Base-by-base conservation (phyloP, 129 eudicot genomes). In the Centaurea solstitialis region DNA sequence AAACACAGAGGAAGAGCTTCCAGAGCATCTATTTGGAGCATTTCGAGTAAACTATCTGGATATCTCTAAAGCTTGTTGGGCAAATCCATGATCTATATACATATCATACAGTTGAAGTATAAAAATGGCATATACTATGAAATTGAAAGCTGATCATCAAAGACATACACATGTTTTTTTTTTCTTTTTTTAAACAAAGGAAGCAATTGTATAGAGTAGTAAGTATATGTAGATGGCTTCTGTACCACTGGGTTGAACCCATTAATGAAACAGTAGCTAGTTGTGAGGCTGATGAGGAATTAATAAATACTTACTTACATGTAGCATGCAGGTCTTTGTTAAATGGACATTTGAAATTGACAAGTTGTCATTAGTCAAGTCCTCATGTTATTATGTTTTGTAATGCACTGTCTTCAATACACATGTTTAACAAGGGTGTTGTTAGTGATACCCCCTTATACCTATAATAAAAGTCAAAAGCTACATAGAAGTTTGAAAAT, bases 1-100 rank as follows among this genome's bases (percentile, higher is more conserved):
- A 65, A 86, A 85, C 83, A 88, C 92, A 18, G 87, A 57, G 33
- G 94, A 92, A 13, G 97, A 92, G 83, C 92, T 92, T 62, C 94
- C 97, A 4, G 97, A 92, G 71, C 66, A 69, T 73, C 86, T 92
- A 12, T 75, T 86, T 38, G 94, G 94, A 74, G 87, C 94, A 18
- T 86, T 76, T 57, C 91, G 92, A 11, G 24, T 92, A n/a, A 92
- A 86, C 85, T 80, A 90, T 80, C 85, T 92, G 33, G 97, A 92
- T 72, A 68, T 74, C 23, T 77, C 87, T 38, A 92, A 88, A 76
- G 77, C 94, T 3, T 79, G 83, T 76, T 50, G 53, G 79, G 91
- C 83, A 24, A 90, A 86, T 65, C 53, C 71, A 15, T 82, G 68
- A 81, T 66, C 3, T 28, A 74, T 68, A 53, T 57, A 57, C 6